phyloP scores from a whole-genome alignment of 2,329 filamentous ascomycete genomes.

The Verticillium klebahnii region DNA sequence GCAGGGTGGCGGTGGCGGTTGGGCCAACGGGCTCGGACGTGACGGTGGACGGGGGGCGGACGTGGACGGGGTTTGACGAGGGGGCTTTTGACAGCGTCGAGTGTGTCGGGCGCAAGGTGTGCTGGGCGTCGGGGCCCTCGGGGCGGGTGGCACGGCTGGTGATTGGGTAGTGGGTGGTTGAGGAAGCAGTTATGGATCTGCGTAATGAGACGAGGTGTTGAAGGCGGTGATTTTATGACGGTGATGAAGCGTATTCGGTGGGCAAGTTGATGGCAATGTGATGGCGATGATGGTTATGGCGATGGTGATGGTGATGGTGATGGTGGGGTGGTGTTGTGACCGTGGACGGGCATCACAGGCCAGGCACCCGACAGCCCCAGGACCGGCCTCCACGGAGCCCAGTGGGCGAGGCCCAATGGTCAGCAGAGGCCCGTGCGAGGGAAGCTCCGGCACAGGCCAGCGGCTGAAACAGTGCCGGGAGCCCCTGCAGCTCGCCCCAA shows the following conservation, averaged over 20 bases:
- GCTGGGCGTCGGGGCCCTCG: constrained; percentile 25
- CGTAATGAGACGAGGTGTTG: too few relatives aligned
- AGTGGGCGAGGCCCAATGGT: not conserved
- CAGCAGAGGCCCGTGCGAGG: not conserved
- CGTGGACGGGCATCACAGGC: too few relatives aligned
- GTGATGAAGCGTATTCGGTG: too few relatives aligned
- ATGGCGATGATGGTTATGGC: not conserved
- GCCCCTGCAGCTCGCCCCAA: not conserved
- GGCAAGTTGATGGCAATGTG: too few relatives aligned
- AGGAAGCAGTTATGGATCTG: too few relatives aligned
- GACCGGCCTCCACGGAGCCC: too few relatives aligned
- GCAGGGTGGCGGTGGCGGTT: constrained; percentile 21
- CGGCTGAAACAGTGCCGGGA: not conserved
- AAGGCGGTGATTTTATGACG: too few relatives aligned
- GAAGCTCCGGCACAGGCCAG: not conserved
- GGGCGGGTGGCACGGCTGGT: constrained; percentile 19
- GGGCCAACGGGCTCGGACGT: constrained; percentile 26
- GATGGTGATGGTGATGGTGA: not conserved
- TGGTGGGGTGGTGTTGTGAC: too few relatives aligned
- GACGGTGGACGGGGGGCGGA: constrained; percentile 21
- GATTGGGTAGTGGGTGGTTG: not conserved
- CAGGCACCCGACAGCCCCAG: too few relatives aligned
- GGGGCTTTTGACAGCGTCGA: constrained; percentile 26
- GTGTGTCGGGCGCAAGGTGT: constrained; percentile 18
- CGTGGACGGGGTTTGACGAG: constrained; percentile 22